Percentiles rank a stretch among this genome's conserved stretches.
Evolutionary conservation across 106 monocot species (phyloP).

Genomic region (Dendrobium nobile): DNA sequence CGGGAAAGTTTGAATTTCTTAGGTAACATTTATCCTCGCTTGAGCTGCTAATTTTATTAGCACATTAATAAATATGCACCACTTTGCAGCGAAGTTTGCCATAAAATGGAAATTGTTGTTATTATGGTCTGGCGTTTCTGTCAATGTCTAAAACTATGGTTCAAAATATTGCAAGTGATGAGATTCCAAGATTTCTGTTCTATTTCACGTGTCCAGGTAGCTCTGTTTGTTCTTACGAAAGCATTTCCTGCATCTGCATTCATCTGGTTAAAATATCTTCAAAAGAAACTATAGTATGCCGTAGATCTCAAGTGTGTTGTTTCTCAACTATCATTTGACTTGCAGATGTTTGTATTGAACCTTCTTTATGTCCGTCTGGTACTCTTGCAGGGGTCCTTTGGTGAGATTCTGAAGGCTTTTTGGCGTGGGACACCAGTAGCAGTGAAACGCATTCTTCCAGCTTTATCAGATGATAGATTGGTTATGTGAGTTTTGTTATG

Average conservation of each 20-base stretch:
- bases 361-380: conserved; percentile 2
- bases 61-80: neutral
- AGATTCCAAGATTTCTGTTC: neutral
- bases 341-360: neutral
- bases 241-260: neutral
- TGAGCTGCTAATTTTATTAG: neutral
- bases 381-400: conserved; percentile 82
- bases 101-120: neutral
- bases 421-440: conserved; percentile 98
- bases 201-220: neutral
- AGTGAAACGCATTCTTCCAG: conserved; percentile 95
- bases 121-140: neutral
- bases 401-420: conserved; percentile 83
- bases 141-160: neutral
- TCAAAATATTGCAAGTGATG: neutral
- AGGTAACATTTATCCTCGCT: neutral
- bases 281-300: neutral
- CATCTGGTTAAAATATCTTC: neutral
- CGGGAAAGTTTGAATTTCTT: neutral
- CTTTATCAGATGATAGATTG: conserved; percentile 88
- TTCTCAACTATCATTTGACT: neutral
- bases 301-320: neutral
- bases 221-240: neutral
- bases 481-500: conserved; percentile 52
- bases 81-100: neutral